Percentiles rank a stretch among this genome's conserved stretches.
These are phyloP conservation scores for Salix dunnii DNA, from an alignment of 345 rosid genomes.

Conservation along the genomic window DNA sequence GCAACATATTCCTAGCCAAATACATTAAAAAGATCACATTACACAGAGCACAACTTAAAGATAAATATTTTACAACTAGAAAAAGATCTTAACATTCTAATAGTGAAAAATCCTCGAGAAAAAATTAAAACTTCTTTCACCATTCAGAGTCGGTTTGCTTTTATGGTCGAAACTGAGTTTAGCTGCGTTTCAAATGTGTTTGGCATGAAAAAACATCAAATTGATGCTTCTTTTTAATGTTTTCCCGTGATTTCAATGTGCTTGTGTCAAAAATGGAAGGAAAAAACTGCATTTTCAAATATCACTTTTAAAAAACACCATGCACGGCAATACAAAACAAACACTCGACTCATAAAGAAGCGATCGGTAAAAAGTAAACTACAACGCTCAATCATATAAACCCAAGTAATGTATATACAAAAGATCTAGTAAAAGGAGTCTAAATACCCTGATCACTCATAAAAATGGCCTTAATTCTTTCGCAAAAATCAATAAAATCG, in stretches of 20 bases:
- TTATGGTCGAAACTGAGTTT: no score
- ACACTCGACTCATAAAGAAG: no score
- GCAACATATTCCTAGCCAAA: background rate
- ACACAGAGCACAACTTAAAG: background rate
- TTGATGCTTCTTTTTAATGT: no score
- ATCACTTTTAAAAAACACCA: no score
- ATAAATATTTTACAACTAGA: background rate
- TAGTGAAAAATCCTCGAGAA: background rate
- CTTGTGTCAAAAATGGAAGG: no score
- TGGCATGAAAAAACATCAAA: no score
- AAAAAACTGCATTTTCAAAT: no score
- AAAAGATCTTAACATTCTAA: background rate
- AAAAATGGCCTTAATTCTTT: background rate
- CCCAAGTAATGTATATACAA: background rate
- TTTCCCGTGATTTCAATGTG: no score
- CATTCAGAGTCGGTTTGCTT: background rate
- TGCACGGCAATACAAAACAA: no score
- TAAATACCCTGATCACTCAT: background rate
- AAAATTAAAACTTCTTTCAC: background rate
- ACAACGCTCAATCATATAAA: background rate
- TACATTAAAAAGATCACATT: background rate
- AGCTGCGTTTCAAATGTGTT: no score
- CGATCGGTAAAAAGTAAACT: background rate
- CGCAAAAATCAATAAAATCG: background rate
- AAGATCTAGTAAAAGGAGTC: background rate